A percentile compares a stretch with the other conserved stretches of the same genome.
Conservation (phyloP, 768 basidiomycete genomes). For the Rhodosporidiobolus sp. region DNA sequence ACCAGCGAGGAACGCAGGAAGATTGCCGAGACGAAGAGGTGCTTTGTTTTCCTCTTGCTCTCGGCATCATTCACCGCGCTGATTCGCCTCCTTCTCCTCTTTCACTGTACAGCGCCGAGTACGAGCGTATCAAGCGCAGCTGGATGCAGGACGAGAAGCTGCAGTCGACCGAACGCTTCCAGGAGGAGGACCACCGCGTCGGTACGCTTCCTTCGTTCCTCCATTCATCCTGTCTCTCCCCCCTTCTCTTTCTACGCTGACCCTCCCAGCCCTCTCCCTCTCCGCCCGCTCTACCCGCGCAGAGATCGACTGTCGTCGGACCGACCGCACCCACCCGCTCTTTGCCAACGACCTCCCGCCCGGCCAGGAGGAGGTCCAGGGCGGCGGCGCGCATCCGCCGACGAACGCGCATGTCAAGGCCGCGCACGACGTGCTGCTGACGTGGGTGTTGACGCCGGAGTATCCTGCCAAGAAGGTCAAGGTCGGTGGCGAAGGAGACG, state of each 20-base stretch:
- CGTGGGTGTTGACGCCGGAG: constrained; percentile 57
- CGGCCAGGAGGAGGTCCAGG: constrained; percentile 48
- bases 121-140: constrained; percentile 66
- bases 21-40: constrained; percentile 67
- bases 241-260: constrained; percentile 4
- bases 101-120: constrained; percentile 57
- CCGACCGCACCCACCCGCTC: constrained; percentile 87
- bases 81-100: not conserved
- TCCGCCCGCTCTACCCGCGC: not conserved
- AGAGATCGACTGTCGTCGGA: constrained; percentile 94
- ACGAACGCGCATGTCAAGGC: constrained; percentile 88
- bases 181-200: constrained; percentile 63
- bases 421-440: constrained; percentile 78
- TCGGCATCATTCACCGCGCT: not conserved
- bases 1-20: constrained; percentile 61
- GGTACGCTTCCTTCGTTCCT: not conserved
- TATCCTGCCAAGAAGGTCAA: too few relatives aligned
- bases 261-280: constrained; percentile 1
- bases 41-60: constrained; percentile 24
- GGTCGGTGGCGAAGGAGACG: not conserved
- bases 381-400: constrained; percentile 78
- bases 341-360: constrained; percentile 57
- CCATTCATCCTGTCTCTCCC: not conserved
- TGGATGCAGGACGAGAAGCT: constrained; percentile 83
- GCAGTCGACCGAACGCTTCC: constrained; percentile 70